Evolutionary conservation across 2,329 filamentous ascomycete genomes (phyloP).

Genomic region (Dryadomyces sulphureus): DNA sequence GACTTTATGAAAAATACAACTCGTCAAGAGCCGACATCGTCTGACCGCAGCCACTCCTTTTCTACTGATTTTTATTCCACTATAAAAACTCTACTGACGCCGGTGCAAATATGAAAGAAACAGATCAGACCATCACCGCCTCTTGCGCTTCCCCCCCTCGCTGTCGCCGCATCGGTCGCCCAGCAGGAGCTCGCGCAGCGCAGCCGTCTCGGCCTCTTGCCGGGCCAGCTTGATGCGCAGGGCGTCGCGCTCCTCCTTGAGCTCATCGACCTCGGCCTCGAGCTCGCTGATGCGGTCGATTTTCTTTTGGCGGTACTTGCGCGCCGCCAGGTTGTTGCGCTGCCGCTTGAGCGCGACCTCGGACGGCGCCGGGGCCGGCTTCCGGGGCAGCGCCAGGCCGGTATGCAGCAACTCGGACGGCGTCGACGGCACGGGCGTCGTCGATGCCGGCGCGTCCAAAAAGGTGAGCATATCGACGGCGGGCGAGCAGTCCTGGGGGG

Average conservation of each 20-base stretch:
- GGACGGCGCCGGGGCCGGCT: background rate
- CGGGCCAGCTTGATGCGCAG: constrained; percentile 39
- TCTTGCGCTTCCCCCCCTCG: background rate
- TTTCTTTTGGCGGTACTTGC: constrained; percentile 48
- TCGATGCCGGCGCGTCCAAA: background rate
- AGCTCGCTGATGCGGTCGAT: constrained; percentile 43
- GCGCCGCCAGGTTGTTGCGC: constrained; percentile 47
- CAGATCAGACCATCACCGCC: background rate
- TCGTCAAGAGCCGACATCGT: background rate
- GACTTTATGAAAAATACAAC: background rate
- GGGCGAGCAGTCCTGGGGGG: too few species aligned
- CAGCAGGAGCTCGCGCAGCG: constrained; percentile 30
- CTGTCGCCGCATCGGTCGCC: too few species aligned
- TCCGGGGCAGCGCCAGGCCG: background rate
- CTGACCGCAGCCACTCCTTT: background rate
- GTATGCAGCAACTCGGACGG: background rate
- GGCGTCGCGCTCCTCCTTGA: constrained; percentile 40
- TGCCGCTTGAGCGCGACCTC: constrained; percentile 31
- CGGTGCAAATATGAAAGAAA: too few species aligned
- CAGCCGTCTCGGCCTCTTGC: constrained; percentile 43
- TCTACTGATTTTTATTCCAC: background rate
- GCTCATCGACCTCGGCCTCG: constrained; percentile 35
- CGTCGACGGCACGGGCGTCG: background rate
- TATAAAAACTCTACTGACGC: background rate
- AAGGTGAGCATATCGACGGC: background rate